phyloP scores from a whole-genome alignment of 306 rosid genomes.

The Astragalus glycyphyllos region DNA sequence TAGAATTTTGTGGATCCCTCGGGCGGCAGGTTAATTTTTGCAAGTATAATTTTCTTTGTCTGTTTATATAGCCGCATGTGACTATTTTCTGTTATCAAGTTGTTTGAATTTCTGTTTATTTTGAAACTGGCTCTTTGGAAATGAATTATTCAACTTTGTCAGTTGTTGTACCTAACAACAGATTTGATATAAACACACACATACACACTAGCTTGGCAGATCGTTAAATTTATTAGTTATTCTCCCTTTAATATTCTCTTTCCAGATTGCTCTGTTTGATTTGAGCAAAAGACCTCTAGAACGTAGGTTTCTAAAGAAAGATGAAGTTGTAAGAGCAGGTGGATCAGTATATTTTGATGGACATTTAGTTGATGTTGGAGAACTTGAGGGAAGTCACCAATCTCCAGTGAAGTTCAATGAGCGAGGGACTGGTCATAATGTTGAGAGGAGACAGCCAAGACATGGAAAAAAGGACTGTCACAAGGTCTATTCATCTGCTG shows the following conservation, averaged over 20 bases:
- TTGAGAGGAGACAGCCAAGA: conserved; percentile 45
- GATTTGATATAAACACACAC: background rate
- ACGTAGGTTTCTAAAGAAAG: conserved; percentile 64
- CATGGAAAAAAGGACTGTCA: conserved; percentile 42
- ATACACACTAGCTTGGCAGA: conserved; percentile 17
- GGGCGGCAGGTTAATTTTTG: conserved; percentile 67
- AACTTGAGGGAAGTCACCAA: conserved; percentile 55
- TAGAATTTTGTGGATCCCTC: conserved; percentile 56
- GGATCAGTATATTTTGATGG: conserved; percentile 60
- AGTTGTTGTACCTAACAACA: background rate
- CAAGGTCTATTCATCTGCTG: conserved; percentile 42
- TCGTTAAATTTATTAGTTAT: conserved; percentile 17
- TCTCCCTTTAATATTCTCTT: conserved; percentile 32
- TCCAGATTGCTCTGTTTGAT: conserved; percentile 71
- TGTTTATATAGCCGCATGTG: background rate
- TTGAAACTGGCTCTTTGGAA: conserved; percentile 25
- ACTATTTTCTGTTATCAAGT: conserved; percentile 21
- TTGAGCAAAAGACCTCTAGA: conserved; percentile 58
- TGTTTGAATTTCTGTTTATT: conserved; percentile 35
- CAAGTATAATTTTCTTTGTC: conserved; percentile 23
- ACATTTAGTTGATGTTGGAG: conserved; percentile 75
- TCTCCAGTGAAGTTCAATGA: conserved; percentile 44
- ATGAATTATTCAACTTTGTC: conserved; percentile 17
- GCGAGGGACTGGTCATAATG: conserved; percentile 28
- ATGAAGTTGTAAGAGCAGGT: conserved; percentile 64